phyloP scores from a whole-genome alignment of 257 asterid species.

The Solanum piurae region DNA sequence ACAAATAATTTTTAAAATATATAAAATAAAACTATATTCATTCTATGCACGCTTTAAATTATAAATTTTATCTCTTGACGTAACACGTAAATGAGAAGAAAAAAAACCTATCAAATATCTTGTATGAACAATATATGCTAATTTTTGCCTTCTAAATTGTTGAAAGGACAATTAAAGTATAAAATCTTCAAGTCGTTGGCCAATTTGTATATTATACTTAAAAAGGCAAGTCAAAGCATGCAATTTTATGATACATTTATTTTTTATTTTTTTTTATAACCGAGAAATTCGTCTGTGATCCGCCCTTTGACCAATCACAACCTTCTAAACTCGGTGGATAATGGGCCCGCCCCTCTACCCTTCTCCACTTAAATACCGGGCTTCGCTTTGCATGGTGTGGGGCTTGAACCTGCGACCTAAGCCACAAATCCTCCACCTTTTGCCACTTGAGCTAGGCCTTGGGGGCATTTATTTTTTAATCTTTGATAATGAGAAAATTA shows the following conservation, averaged over 20 bases:
- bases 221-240: not conserved
- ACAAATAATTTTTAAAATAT: not conserved
- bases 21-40: not conserved
- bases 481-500: not conserved
- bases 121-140: not conserved
- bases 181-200: not conserved
- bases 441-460: too few relatives aligned
- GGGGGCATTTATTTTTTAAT: too few relatives aligned
- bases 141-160: not conserved
- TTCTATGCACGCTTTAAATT: not conserved
- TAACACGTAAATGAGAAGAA: not conserved
- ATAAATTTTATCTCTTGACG: not conserved
- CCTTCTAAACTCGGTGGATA: too few relatives aligned
- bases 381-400: too few relatives aligned
- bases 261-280: too few relatives aligned
- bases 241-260: not conserved
- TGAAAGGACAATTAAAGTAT: not conserved
- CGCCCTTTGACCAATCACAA: too few relatives aligned
- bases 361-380: too few relatives aligned
- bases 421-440: too few relatives aligned
- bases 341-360: too few relatives aligned
- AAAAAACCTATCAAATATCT: not conserved
- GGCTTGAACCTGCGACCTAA: too few relatives aligned
- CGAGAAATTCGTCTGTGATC: too few relatives aligned
- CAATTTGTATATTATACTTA: not conserved